Conservation (phyloP, 2,329 filamentous ascomycete genomes). For the Talaromyces marneffei region DNA sequence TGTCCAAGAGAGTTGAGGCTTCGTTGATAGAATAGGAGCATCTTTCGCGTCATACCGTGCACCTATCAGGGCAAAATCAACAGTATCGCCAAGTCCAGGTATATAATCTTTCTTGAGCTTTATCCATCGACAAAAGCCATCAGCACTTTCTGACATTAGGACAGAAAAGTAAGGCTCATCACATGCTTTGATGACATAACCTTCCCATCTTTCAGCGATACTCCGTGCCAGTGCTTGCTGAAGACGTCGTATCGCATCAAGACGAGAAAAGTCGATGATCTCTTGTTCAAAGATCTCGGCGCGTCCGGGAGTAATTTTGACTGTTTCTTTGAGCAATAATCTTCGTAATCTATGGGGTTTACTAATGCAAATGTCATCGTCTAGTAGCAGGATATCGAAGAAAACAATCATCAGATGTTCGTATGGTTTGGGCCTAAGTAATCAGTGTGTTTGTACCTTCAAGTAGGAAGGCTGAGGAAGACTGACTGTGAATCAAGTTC, state of each 20-base stretch:
- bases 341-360: conserved; percentile 39
- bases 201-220: conserved; percentile 65
- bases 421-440: conserved; percentile 40
- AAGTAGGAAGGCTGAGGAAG: not conserved
- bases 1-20: conserved; percentile 63
- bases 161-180: conserved; percentile 69
- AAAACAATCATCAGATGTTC: conserved; percentile 58
- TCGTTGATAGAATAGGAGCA: conserved; percentile 48
- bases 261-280: conserved; percentile 59
- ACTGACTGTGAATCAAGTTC: conserved; percentile 62
- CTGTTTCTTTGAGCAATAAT: conserved; percentile 52
- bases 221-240: conserved; percentile 61
- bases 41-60: conserved; percentile 63
- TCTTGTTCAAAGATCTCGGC: conserved; percentile 63
- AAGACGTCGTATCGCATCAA: conserved; percentile 50
- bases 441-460: not conserved
- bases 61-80: conserved; percentile 75
- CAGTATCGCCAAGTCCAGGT: conserved; percentile 68
- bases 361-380: conserved; percentile 49
- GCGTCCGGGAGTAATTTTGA: conserved; percentile 53
- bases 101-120: conserved; percentile 89
- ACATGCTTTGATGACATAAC: conserved; percentile 69
- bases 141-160: conserved; percentile 32
- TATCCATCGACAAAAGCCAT: conserved; percentile 51
- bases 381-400: conserved; percentile 55